These are phyloP conservation scores for Quercus phellos DNA, from an alignment of 331 rosid genomes.

Conservation along the genomic window DNA sequence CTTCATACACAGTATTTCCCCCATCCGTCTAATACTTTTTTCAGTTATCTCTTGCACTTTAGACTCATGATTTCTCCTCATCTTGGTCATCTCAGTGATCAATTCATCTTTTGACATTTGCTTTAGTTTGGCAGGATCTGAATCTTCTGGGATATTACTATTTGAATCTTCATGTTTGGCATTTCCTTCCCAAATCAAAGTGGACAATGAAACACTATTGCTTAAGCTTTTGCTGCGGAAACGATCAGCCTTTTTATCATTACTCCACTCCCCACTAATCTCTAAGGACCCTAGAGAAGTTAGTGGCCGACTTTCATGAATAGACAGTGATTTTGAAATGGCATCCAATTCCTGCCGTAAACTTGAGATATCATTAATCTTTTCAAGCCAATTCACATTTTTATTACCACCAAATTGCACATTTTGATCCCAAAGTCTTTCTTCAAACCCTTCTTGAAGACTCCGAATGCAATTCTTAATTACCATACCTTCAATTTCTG, in stretches of 20 bases:
- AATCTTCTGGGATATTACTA: slow-evolving; percentile 33
- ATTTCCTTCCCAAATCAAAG: slow-evolving; percentile 49
- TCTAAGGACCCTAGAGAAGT: slow-evolving; percentile 68
- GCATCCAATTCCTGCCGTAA: slow-evolving; percentile 63
- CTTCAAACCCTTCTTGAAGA: slow-evolving; percentile 50
- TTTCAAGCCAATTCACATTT: slow-evolving; percentile 38
- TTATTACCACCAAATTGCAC: slow-evolving; percentile 25
- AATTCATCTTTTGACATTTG: slow-evolving; percentile 48
- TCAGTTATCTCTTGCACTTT: slow-evolving; percentile 63
- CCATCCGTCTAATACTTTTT: slow-evolving; percentile 45
- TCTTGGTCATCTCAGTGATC: slow-evolving; percentile 49
- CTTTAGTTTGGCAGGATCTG: slow-evolving; percentile 41
- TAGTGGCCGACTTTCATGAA: slow-evolving; percentile 54
- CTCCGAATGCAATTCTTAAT: slow-evolving; percentile 41
- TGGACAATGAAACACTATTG: slow-evolving; percentile 26
- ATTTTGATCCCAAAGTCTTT: slow-evolving; percentile 36
- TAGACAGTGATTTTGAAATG: slow-evolving; percentile 46
- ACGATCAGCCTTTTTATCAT: slow-evolving; percentile 42
- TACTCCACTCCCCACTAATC: slow-evolving; percentile 44
- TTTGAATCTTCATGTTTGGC: slow-evolving; percentile 52
- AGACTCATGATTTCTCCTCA: slow-evolving; percentile 82
- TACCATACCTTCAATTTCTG: slow-evolving; percentile 64
- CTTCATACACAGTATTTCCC: slow-evolving; percentile 50
- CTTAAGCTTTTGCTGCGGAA: slow-evolving; percentile 38
- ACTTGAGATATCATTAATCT: slow-evolving; percentile 50